Evolutionary conservation across 1,284 basidiomycete species (phyloP).

Genomic region (Tilletia setariae): DNA sequence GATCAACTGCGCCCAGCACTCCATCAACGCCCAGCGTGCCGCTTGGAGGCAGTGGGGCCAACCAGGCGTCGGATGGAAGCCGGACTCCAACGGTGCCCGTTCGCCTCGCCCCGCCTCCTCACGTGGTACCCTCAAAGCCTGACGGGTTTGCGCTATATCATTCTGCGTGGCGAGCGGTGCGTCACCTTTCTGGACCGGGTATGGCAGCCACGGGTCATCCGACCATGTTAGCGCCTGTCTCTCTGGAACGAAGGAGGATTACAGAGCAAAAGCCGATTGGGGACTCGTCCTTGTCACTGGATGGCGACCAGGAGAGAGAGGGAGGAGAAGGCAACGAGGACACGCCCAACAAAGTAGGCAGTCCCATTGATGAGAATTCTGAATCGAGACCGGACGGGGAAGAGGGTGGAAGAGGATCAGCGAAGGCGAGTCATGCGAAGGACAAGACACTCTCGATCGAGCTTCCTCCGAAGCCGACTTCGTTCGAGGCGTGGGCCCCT

Average conservation of each 20-base stretch:
- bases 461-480: neutral
- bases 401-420: no score
- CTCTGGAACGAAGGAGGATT: slow-evolving; percentile 11
- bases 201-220: slow-evolving; percentile 1
- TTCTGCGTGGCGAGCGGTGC: slow-evolving; percentile 28
- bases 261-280: neutral
- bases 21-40: neutral
- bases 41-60: neutral
- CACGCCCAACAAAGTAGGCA: neutral
- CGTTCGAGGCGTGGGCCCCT: neutral
- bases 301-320: neutral
- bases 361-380: no score
- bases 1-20: neutral
- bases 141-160: slow-evolving; percentile 48
- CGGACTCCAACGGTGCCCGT: neutral
- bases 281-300: neutral
- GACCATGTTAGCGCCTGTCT: neutral
- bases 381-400: no score
- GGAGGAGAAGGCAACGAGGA: neutral
- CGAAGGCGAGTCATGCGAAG: neutral
- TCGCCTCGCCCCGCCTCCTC: slow-evolving; percentile 31
- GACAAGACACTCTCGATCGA: neutral
- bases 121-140: slow-evolving; percentile 29
- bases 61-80: neutral
- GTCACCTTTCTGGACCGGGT: slow-evolving; percentile 22